phyloP scores from a whole-genome alignment of 129 eudicot genomes.

The Cynara cardunculus region DNA sequence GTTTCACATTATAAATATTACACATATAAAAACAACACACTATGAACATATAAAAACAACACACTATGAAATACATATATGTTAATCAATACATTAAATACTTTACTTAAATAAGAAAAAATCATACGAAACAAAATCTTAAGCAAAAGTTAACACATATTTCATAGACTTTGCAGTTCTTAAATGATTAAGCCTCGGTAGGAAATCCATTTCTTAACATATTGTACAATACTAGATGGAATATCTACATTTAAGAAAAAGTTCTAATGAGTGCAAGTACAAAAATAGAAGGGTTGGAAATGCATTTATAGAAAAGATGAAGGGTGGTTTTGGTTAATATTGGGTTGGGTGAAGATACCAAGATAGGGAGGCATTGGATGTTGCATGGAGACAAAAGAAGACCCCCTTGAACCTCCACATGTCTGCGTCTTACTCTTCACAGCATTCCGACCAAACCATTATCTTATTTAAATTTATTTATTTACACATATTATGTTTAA shows the following conservation, averaged over 20 bases:
- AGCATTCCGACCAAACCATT: slow-evolving; percentile 22
- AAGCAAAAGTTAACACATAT: no score
- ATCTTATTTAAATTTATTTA: neutral
- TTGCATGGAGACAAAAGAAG: slow-evolving; percentile 29
- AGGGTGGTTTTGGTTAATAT: neutral
- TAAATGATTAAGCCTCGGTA: no score
- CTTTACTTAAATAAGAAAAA: no score
- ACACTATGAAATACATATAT: no score
- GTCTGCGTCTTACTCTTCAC: slow-evolving; percentile 17
- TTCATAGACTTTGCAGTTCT: no score
- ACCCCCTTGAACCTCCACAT: slow-evolving; percentile 20
- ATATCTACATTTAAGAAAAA: neutral
- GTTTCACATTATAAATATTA: no score
- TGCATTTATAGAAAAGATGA: neutral
- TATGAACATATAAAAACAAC: no score
- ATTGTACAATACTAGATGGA: neutral
- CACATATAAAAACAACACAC: no score
- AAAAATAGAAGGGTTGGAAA: neutral
- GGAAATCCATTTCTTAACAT: no score
- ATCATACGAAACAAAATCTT: no score
- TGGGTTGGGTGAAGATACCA: neutral
- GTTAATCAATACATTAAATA: no score
- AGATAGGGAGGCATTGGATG: neutral
- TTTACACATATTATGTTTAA: neutral
- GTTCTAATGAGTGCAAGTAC: no score